Evolutionary conservation across 192 early-diverging fungal species (phyloP), one percentile per base, ranked within the genome.

Genomic region (Radiomyces spectabilis): DNA sequence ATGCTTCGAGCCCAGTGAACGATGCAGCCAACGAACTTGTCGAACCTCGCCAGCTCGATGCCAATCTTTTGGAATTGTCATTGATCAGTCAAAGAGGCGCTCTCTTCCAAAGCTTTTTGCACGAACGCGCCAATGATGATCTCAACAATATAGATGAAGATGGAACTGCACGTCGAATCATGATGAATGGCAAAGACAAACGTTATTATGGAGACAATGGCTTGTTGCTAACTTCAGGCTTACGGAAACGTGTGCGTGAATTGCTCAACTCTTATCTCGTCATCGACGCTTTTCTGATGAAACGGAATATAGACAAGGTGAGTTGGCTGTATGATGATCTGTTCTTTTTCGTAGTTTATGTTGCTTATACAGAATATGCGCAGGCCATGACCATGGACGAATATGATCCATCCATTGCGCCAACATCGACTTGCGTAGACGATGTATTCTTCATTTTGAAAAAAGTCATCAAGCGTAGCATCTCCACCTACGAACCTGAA

Each of bases 381-480:
- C 47, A 84, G 78, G 88, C 88, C 1, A 78, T 90, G 72, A 69
- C 57, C 18, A 70, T 91, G 31, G 86, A 90, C 32, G 65, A 78
- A 33, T 73, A 77, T 16, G 80, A 85, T 40, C 37, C 53, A 26
- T 56, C 64, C 12, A 65, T 47, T 4, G 50, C 55, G 13, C 51
- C 32, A 39, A 80, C 77, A 0, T 83, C 80, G 15, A 78, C 74
- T 5, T 82, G 87, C 55, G 94, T 97, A 8, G 96, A 92, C 38
- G 96, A 99, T 56, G 80, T 94, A 6, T 96, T 97, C 63, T 99
- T 89, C 65, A 86, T 99, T 34, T 65, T 91, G 19, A 86, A 88
- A 52, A 87, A 84, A 21, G 79, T 82, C 4, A 63, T 91, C 5
- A 75, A 76, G 27, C 79, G 92, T 43, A 78, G 83, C 1, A 63